A percentile compares a stretch with the other conserved stretches of the same genome.
phyloP scores from a whole-genome alignment of 208 protist genomes.

The Trypanosoma avium region DNA sequence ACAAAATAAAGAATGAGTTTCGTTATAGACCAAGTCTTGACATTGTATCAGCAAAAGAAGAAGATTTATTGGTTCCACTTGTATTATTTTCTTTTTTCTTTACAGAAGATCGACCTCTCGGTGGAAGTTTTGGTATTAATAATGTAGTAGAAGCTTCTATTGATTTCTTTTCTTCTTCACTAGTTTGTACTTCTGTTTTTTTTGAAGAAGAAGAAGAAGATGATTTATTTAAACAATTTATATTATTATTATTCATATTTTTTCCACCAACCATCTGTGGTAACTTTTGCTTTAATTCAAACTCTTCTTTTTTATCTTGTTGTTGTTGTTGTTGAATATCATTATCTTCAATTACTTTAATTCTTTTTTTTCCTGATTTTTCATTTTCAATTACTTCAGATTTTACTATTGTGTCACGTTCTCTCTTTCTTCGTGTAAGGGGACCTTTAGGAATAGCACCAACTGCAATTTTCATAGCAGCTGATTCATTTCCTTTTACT shows the following conservation, averaged over 20 bases:
- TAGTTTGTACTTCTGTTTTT: not conserved
- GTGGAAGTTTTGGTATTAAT: not conserved
- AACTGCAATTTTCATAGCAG: not conserved
- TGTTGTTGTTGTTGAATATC: not conserved
- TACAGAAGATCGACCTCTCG: not conserved
- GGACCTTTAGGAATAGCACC: conserved; percentile 22
- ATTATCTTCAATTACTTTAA: not conserved
- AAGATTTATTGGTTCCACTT: not conserved
- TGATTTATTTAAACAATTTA: no score
- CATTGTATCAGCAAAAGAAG: conserved; percentile 23
- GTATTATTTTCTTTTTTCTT: not conserved
- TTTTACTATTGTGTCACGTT: not conserved
- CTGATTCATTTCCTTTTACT: not conserved
- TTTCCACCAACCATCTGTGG: no score
- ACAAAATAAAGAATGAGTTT: no score
- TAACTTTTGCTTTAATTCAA: not conserved
- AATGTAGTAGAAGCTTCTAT: no score
- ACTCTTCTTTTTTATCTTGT: not conserved
- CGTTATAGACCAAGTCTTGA: conserved; percentile 25
- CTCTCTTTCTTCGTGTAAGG: conserved; percentile 24
- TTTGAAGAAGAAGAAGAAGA: no score
- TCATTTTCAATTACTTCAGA: not conserved
- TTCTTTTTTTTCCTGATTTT: not conserved
- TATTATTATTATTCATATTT: no score
- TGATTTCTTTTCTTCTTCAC: not conserved